phyloP scores from a whole-genome alignment of 2,329 filamentous ascomycete genomes.

The Huntiella abstrusa region DNA sequence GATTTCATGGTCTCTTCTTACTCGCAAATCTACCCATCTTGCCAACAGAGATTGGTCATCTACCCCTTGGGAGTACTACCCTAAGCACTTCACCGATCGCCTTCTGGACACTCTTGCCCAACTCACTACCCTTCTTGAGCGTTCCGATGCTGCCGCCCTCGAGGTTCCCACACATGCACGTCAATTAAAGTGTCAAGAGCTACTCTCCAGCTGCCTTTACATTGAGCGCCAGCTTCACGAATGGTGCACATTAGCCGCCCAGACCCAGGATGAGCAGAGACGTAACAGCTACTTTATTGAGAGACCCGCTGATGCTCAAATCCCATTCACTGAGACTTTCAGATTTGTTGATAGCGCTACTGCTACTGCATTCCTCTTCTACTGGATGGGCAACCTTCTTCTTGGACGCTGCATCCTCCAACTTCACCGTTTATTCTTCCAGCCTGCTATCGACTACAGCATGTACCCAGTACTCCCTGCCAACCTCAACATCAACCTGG shows the following conservation, averaged over 20 bases:
- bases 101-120: constrained; percentile 32
- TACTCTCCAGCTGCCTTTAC: constrained; percentile 28
- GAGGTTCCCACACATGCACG: constrained; percentile 23
- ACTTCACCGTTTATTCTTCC: constrained; percentile 26
- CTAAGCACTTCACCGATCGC: constrained; percentile 30
- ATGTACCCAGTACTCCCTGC: constrained; percentile 22
- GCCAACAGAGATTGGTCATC: constrained; percentile 31
- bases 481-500: constrained; percentile 23
- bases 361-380: constrained; percentile 31
- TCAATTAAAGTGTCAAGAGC: constrained; percentile 26
- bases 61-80: constrained; percentile 32
- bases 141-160: constrained; percentile 24
- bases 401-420: constrained; percentile 29
- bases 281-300: constrained; percentile 19
- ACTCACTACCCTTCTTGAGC: constrained; percentile 28
- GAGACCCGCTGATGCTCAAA: constrained; percentile 10
- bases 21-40: constrained; percentile 31
- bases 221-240: constrained; percentile 28
- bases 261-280: constrained; percentile 13
- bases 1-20: constrained; percentile 30
- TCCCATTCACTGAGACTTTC: constrained; percentile 28
- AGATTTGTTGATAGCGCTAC: constrained; percentile 26
- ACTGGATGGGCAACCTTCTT: constrained; percentile 32
- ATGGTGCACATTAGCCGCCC: constrained; percentile 24
- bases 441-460: constrained; percentile 24